Conservation (phyloP, 257 asterid genomes). For the Petunia axillaris region DNA sequence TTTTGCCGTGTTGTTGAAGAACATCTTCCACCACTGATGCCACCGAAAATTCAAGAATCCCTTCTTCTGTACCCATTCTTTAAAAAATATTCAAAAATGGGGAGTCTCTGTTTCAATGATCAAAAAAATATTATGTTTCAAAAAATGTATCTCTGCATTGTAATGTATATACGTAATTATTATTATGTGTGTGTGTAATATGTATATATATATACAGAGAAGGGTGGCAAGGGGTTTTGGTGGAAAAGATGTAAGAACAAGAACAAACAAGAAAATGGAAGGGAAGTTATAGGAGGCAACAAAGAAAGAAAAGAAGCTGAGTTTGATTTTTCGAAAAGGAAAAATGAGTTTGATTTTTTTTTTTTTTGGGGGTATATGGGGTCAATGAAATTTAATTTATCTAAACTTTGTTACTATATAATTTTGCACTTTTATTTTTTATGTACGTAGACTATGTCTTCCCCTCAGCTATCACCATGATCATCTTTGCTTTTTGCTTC, state of each 20-base stretch:
- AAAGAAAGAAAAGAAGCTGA: slow-evolving; percentile 16
- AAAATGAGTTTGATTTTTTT: slow-evolving; percentile 7
- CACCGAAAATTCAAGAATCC: slow-evolving; percentile 51
- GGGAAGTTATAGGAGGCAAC: slow-evolving; percentile 24
- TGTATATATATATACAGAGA: slow-evolving; percentile 22
- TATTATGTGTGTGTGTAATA: slow-evolving; percentile 1
- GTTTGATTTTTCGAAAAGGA: slow-evolving; percentile 24
- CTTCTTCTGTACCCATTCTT: slow-evolving; percentile 56
- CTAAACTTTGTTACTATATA: neutral
- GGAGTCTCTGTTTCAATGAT: slow-evolving; percentile 22
- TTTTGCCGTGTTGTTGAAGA: slow-evolving; percentile 66
- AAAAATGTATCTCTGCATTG: slow-evolving; percentile 20
- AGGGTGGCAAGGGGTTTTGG: neutral
- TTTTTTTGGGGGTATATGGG: neutral
- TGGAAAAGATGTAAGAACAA: slow-evolving; percentile 27
- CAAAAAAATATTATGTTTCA: neutral
- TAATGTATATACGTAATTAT: neutral
- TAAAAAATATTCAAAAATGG: slow-evolving; percentile 34
- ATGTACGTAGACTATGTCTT: slow-evolving; percentile 26
- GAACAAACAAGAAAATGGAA: slow-evolving; percentile 20
- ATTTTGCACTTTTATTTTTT: slow-evolving; percentile 1
- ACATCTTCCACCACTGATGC: slow-evolving; percentile 69
- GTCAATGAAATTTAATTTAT: neutral
- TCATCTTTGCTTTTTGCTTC: slow-evolving; percentile 23
- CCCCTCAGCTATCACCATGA: slow-evolving; percentile 24